A percentile compares a stretch with the other conserved stretches of the same genome.
Conservation (phyloP, 768 basidiomycete genomes). For the Leccinum olivaceopallidum region DNA sequence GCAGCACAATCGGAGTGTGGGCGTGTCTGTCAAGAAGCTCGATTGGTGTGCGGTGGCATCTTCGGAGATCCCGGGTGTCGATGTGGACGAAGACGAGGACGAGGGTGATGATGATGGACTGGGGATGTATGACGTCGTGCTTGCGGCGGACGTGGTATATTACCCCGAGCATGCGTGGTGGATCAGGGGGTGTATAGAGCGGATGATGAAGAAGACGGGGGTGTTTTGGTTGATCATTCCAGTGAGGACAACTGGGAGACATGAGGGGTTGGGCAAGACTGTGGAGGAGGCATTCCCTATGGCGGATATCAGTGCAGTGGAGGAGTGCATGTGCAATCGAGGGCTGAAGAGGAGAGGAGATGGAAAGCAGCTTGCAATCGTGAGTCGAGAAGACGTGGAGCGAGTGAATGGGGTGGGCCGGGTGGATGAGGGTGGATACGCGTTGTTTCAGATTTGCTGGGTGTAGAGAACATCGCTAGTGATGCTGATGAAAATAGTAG, state of each 20-base stretch:
- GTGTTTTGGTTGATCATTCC: slow-evolving; percentile 78
- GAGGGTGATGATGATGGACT: neutral
- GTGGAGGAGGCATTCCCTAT: slow-evolving; percentile 56
- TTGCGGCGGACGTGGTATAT: slow-evolving; percentile 83
- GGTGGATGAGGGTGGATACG: neutral
- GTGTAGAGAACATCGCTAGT: neutral
- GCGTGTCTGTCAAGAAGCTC: slow-evolving; percentile 49
- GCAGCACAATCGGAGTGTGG: slow-evolving; percentile 42
- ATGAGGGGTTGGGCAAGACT: slow-evolving; percentile 55
- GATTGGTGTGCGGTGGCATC: slow-evolving; percentile 61
- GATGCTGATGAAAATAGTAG: no score
- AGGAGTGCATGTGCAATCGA: neutral
- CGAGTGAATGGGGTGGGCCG: slow-evolving; percentile 58
- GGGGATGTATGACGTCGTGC: slow-evolving; percentile 59
- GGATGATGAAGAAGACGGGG: slow-evolving; percentile 44
- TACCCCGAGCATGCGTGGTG: slow-evolving; percentile 66
- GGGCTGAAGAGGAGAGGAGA: neutral
- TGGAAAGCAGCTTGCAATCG: slow-evolving; percentile 42
- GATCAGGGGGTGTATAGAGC: slow-evolving; percentile 64
- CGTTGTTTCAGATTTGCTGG: neutral
- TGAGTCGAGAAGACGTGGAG: slow-evolving; percentile 47
- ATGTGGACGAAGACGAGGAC: slow-evolving; percentile 4
- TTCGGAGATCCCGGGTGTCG: slow-evolving; percentile 18
- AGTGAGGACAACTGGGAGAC: slow-evolving; percentile 62
- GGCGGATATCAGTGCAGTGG: neutral